These are phyloP conservation scores for Ustilago loliicola DNA, from an alignment of 1,284 basidiomycete genomes.

Conservation along the genomic window DNA sequence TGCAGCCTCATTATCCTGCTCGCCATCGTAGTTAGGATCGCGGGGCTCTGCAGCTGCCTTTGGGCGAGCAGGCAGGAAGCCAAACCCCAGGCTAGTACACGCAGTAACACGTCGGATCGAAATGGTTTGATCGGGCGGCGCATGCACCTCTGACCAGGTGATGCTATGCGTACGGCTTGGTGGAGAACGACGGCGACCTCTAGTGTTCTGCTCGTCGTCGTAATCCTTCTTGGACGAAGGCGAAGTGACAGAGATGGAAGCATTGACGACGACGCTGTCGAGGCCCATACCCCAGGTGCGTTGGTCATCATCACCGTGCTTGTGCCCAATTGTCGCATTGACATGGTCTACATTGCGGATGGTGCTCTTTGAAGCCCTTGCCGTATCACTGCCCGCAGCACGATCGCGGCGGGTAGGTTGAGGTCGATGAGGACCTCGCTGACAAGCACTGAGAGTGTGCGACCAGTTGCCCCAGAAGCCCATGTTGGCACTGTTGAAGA, in stretches of 20 bases:
- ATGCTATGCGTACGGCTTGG: slow-evolving; percentile 22
- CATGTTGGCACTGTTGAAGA: slow-evolving; percentile 40
- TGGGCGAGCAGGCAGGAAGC: slow-evolving; percentile 36
- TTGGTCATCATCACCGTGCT: neutral
- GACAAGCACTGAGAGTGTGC: slow-evolving; percentile 53
- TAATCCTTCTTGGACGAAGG: neutral
- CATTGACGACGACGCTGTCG: slow-evolving; percentile 28
- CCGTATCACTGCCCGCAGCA: neutral
- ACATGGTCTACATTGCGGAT: slow-evolving; percentile 16
- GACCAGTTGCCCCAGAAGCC: slow-evolving; percentile 60
- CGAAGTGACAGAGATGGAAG: slow-evolving; percentile 19
- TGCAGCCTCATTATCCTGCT: slow-evolving; percentile 10
- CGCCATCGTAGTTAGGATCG: slow-evolving; percentile 34
- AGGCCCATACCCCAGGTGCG: slow-evolving; percentile 20
- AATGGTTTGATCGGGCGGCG: slow-evolving; percentile 48
- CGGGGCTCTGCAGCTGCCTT: slow-evolving; percentile 49
- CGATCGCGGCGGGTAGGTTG: slow-evolving; percentile 3
- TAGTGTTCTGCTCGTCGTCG: slow-evolving; percentile 16
- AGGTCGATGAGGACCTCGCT: slow-evolving; percentile 53
- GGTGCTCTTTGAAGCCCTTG: neutral
- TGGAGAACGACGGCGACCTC: slow-evolving; percentile 20
- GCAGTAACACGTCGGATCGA: slow-evolving; percentile 49
- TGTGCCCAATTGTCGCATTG: slow-evolving; percentile 5
- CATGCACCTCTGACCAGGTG: slow-evolving; percentile 33
- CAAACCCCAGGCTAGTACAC: slow-evolving; percentile 36